Base-by-base conservation (phyloP, 2,329 filamentous ascomycete genomes). In the Thermothelomyces thermophilus region DNA sequence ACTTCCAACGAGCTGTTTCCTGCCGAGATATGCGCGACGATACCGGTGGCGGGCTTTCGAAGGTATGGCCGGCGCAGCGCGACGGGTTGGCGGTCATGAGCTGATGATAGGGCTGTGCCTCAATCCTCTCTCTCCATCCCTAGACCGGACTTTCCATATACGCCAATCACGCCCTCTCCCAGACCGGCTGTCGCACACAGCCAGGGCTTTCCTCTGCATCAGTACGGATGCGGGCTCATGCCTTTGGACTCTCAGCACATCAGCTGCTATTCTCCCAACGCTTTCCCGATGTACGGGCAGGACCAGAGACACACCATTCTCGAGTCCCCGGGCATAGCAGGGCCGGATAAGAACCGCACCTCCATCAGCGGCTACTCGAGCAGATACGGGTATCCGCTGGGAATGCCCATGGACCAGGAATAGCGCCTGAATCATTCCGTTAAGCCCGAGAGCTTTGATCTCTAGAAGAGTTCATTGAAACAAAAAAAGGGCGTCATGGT, bases 81-180 rank as follows among this genome's bases (percentile, higher is more conserved):
- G 10, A 36, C 16, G 16, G 24, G 17, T n/a, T 20, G 28, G 22
- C 8, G n/a, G 17, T 16, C 19, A 6, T 26, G 28, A 6, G 47
- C 46, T 50, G 47, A 52, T 26, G 4, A 52, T 26, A 8, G 31
- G 9, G 9, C 19, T 13, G 17, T 43, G 16, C 2, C 14, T 28
- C 35, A 53, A 46, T 31, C 19, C 46, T 16, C 46, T 16, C 9
- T 41, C 9, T 37, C 34, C 46, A 41, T 46, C 34, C 17, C 46
- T 41, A 46, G 39, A 16, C 10, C 50, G 14, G 50, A 51, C 6
- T 49, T 35, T 2, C 35, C 33, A 20, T 53, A 51, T 20, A 14
- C 20, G 10, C 41, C 45, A 10, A 37, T 36, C 14, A 44, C 46
- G 33, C 48, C 28, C 1, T 48, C 43, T 11, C 46, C 34, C 19